phyloP scores from a whole-genome alignment of 2,329 filamentous ascomycete species.

The Aspergillus versicolor region DNA sequence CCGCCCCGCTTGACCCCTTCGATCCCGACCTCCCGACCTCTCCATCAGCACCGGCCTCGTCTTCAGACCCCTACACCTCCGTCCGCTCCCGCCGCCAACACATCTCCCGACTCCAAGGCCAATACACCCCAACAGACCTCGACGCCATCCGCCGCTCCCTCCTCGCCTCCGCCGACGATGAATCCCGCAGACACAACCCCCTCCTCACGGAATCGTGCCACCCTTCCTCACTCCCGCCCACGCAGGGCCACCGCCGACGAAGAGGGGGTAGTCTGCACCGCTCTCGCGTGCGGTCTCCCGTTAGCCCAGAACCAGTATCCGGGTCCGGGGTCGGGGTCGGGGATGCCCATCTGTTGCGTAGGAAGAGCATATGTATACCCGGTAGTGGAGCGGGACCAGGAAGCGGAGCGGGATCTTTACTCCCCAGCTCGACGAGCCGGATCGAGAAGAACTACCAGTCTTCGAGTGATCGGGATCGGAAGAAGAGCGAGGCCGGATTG shows the following conservation, averaged over 20 bases:
- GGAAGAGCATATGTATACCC: constrained; percentile 32
- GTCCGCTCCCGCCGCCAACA: constrained; percentile 40
- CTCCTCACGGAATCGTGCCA: constrained; percentile 33
- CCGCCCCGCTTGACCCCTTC: constrained; percentile 24
- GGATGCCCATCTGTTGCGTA: constrained; percentile 11
- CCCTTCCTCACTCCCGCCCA: constrained; percentile 38
- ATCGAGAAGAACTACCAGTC: constrained; percentile 35
- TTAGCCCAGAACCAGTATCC: constrained; percentile 4
- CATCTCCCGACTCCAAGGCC: constrained; percentile 41
- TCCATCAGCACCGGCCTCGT: background rate
- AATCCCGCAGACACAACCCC: constrained; percentile 5
- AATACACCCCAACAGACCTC: constrained; percentile 36
- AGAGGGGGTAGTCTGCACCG: constrained; percentile 29
- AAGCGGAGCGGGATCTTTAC: constrained; percentile 17
- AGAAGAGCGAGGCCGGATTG: constrained; percentile 37
- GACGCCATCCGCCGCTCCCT: constrained; percentile 40
- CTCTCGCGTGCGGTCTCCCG: constrained; percentile 28
- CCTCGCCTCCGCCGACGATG: constrained; percentile 27
- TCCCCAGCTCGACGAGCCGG: constrained; percentile 19
- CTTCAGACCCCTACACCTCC: constrained; percentile 17
- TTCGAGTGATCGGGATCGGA: constrained; percentile 23
- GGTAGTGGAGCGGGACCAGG: constrained; percentile 27
- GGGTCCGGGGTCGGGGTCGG: background rate
- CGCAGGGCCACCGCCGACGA: constrained; percentile 30
- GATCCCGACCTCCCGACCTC: background rate